Percentiles rank a stretch among this genome's conserved stretches.
phyloP scores from a whole-genome alignment of 1,284 basidiomycete species.

The Peniophora sp. region DNA sequence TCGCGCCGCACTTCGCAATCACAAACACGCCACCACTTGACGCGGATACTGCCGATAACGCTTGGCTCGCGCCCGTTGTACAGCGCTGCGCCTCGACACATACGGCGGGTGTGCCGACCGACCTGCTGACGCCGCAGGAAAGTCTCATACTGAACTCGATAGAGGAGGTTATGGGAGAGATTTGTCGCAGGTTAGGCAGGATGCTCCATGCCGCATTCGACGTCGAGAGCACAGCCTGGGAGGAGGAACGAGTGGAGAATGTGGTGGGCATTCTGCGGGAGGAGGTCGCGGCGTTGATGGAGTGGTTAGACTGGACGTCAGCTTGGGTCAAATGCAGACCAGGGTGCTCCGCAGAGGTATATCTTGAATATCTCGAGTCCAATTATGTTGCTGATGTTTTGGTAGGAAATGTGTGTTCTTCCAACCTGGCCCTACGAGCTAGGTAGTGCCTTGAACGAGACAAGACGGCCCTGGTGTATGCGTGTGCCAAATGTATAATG shows the following conservation, averaged over 20 bases:
- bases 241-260: not conserved
- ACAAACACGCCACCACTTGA: conserved; percentile 3
- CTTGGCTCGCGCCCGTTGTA: conserved; percentile 25
- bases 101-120: conserved; percentile 18
- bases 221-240: conserved; percentile 11
- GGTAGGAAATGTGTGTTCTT: conserved; percentile 36
- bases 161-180: conserved; percentile 30
- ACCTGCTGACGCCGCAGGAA: no score
- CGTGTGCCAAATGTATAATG: not conserved
- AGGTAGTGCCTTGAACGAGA: not conserved
- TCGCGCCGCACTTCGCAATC: conserved; percentile 25
- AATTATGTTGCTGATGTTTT: not conserved
- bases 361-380: conserved; percentile 5
- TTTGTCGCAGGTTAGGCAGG: conserved; percentile 35
- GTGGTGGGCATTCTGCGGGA: conserved; percentile 20
- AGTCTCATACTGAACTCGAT: no score
- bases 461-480: no score
- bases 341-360: conserved; percentile 29
- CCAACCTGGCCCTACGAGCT: conserved; percentile 33
- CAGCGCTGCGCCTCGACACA: conserved; percentile 27
- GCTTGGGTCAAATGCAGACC: conserved; percentile 35
- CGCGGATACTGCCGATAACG: conserved; percentile 4
- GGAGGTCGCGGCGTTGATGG: conserved; percentile 25
- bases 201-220: conserved; percentile 34
- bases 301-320: conserved; percentile 37